Conservation (phyloP, 495 filamentous ascomycete genomes). For the Neurospora tetrasperma region DNA sequence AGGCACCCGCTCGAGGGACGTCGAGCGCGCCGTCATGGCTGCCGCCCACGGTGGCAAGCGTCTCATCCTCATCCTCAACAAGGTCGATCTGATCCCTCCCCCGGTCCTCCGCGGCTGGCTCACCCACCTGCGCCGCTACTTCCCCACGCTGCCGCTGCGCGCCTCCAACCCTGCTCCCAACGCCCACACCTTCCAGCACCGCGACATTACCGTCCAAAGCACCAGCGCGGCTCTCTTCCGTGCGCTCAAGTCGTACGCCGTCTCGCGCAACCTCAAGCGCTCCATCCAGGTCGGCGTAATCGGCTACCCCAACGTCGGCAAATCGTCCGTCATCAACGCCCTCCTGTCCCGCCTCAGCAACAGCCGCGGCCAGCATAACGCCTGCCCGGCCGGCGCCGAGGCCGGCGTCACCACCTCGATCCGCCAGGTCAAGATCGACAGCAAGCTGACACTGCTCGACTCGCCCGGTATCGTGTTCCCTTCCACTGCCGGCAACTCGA, state of each 20-base stretch:
- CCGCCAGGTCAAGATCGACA: constrained; percentile 87
- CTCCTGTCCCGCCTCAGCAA: constrained; percentile 72
- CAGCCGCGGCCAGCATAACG: constrained; percentile 41
- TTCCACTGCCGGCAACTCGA: constrained; percentile 27
- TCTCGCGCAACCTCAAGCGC: constrained; percentile 72
- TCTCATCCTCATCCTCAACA: constrained; percentile 90
- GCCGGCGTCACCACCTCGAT: constrained; percentile 87
- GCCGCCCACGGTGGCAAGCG: constrained; percentile 75
- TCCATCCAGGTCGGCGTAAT: constrained; percentile 88
- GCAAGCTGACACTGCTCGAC: constrained; percentile 87
- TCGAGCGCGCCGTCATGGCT: constrained; percentile 82
- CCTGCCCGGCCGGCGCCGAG: constrained; percentile 84
- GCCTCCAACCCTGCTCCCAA: constrained; percentile 76
- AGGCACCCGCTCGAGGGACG: constrained; percentile 79
- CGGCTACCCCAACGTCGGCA: constrained; percentile 95
- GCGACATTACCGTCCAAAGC: constrained; percentile 73
- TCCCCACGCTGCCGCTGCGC: constrained; percentile 86
- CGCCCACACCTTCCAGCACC: constrained; percentile 86
- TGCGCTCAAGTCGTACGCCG: constrained; percentile 83
- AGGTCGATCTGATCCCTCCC: constrained; percentile 86
- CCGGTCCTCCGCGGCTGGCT: constrained; percentile 77
- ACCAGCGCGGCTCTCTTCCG: constrained; percentile 83
- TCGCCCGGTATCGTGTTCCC: constrained; percentile 96
- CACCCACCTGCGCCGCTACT: constrained; percentile 73
- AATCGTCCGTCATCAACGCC: constrained; percentile 94